Conservation (phyloP, 257 asterid genomes). For the Paraleonurus japonicus region DNA sequence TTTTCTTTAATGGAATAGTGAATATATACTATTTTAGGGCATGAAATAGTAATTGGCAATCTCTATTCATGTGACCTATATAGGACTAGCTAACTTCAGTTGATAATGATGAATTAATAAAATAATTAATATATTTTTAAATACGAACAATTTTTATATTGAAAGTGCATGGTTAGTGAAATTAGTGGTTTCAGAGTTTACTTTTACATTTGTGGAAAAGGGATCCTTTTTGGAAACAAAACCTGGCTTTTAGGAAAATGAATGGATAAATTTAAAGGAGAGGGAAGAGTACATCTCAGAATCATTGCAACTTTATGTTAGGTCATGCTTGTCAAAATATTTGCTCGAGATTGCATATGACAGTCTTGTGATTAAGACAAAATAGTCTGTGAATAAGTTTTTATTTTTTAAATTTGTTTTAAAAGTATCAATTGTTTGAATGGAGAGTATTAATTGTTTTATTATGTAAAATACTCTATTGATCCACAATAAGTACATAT, state of each 20-base stretch:
- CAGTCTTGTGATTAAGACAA: background rate
- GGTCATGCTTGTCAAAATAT: background rate
- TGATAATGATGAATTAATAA: background rate
- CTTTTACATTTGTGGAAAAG: background rate
- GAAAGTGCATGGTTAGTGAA: background rate
- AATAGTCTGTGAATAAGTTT: too few relatives aligned
- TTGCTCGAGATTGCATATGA: background rate
- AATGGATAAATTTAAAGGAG: background rate
- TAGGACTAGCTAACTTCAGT: background rate
- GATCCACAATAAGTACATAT: too few relatives aligned
- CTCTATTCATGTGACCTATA: background rate
- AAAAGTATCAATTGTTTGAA: too few relatives aligned
- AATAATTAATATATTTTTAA: background rate
- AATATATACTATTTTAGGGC: constrained; percentile 10
- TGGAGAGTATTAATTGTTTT: too few relatives aligned
- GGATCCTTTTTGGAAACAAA: background rate
- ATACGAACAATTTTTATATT: background rate
- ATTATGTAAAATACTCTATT: too few relatives aligned
- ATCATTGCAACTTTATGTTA: background rate
- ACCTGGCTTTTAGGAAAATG: background rate
- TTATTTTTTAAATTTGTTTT: too few relatives aligned
- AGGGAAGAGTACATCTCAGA: background rate
- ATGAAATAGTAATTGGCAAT: background rate
- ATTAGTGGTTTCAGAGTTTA: background rate
- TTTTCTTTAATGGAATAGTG: background rate